These are phyloP conservation scores for Chlamydomonas reinhardtii DNA, from an alignment of 163 green algal genomes.

Conservation along the genomic window DNA sequence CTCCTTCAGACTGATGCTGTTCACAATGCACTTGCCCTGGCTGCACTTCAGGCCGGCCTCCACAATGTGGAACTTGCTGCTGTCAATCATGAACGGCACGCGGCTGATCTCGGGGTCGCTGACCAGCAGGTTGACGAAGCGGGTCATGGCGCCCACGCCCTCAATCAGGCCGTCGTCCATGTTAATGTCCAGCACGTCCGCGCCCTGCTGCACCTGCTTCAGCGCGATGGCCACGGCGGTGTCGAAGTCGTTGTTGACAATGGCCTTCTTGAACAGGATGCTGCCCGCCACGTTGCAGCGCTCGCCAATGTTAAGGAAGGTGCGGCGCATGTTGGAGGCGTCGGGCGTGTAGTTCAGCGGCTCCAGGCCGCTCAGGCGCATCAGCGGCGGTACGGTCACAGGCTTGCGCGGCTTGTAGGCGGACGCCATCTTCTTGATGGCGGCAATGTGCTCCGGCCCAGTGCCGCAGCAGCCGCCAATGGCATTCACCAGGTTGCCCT, in stretches of 20 bases:
- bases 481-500: slow-evolving; percentile 92
- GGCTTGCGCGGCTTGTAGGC: slow-evolving; percentile 75
- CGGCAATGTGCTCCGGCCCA: slow-evolving; percentile 92
- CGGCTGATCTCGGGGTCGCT: slow-evolving; percentile 89
- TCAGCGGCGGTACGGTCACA: slow-evolving; percentile 73
- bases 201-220: slow-evolving; percentile 86
- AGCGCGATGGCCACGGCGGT: slow-evolving; percentile 93
- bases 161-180: slow-evolving; percentile 99
- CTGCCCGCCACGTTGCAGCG: slow-evolving; percentile 99
- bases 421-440: slow-evolving; percentile 73
- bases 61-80: slow-evolving; percentile 97
- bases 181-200: slow-evolving; percentile 98
- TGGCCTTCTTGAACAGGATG: slow-evolving; percentile 98
- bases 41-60: slow-evolving; percentile 98
- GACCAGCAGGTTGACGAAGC: slow-evolving; percentile 96
- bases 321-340: slow-evolving; percentile 80
- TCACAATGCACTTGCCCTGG: slow-evolving; percentile 99
- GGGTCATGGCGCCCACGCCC: slow-evolving; percentile 76
- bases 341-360: slow-evolving; percentile 94
- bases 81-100: slow-evolving; percentile 99
- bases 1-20: slow-evolving; percentile 99
- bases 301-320: slow-evolving; percentile 97
- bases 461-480: slow-evolving; percentile 97
- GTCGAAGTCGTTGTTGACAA: slow-evolving; percentile 95
- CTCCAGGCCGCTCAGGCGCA: slow-evolving; percentile 95